Percentiles rank a stretch among this genome's conserved stretches.
These are phyloP conservation scores for Miscanthus sacchariflorus DNA, from an alignment of 202 grass and related monocot species.

Conservation along the genomic window DNA sequence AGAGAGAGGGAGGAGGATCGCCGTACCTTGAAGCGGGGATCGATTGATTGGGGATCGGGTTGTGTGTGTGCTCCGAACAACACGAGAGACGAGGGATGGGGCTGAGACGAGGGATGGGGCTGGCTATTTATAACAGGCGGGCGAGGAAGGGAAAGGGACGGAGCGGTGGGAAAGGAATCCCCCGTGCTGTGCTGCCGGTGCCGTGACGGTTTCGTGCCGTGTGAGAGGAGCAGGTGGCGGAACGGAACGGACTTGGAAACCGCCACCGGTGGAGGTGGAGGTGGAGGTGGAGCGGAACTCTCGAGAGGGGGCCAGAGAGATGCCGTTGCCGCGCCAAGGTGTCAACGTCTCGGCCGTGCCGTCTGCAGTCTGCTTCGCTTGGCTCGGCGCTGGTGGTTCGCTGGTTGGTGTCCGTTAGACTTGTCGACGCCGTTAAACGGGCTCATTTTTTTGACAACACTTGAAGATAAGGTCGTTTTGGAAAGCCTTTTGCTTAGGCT, in stretches of 20 bases:
- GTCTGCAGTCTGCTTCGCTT: neutral
- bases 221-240: neutral
- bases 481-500: no score
- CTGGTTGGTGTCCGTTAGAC: neutral
- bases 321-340: neutral
- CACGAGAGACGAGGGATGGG: neutral
- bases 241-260: neutral
- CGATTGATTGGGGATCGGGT: neutral
- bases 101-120: neutral
- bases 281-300: neutral
- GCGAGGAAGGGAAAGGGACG: neutral
- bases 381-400: neutral
- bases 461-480: no score
- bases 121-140: conserved; percentile 27
- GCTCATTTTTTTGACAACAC: no score
- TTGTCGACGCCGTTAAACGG: neutral
- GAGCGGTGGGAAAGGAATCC: neutral
- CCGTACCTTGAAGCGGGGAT: conserved; percentile 45
- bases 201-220: conserved; percentile 39
- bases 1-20: neutral
- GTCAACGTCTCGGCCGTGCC: neutral
- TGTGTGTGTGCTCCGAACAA: neutral
- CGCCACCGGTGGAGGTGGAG: neutral
- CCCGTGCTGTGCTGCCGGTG: neutral
- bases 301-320: conserved; percentile 6